Evolutionary conservation across 2,329 filamentous ascomycete genomes (phyloP), one percentile per base, ranked within the genome.

Genomic region (Aspergillus sp.): DNA sequence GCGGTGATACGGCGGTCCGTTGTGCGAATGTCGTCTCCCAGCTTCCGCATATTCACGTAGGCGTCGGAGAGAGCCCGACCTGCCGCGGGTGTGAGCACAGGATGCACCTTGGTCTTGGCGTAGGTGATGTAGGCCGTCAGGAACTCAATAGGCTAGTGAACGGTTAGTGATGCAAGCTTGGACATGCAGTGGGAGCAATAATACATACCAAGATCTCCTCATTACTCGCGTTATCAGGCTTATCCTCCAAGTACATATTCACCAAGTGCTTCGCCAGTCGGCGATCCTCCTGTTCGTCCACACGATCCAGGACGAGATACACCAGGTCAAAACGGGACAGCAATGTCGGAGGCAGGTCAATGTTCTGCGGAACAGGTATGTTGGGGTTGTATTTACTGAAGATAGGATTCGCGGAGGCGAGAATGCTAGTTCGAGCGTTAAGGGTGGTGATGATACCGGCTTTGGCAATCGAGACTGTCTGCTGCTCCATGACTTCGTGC

Each of bases 301-400:
- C 84, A 5, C 87, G 87, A 65, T 98, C 93, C 42, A 98, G 82
- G 39, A 98, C 93, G 1, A 98, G 81, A 63, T 98, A 98, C 43
- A 98, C 91, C 5, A 98, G 75, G 66, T 98, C 93, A 64, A 98
- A 98, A 75, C 93, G 85, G 4, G 90, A 96, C 44, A 98, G 79
- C 5, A 98, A 77, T 0, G 93, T 98, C 0, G 93, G 93, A 0
- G 93, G 93, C 6, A 98, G 80, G 62, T 98, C 93, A 58, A 98
- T 98, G 68, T 98, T 98, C 61, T 97, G 90, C 3, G 93, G 93
- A 9, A 98, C 93, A 0, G 93, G 90, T 27, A 98, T 73, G 60
- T 95, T 91, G 2, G 88, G 86, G 68, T 98, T 97, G 73, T 98
- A 98, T 64, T 94, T 90, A 71, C 88, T 95, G 59, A 93, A 93